Evolutionary conservation across 2,329 filamentous ascomycete genomes (phyloP).

Genomic region (Pestalotiopsis sp.): DNA sequence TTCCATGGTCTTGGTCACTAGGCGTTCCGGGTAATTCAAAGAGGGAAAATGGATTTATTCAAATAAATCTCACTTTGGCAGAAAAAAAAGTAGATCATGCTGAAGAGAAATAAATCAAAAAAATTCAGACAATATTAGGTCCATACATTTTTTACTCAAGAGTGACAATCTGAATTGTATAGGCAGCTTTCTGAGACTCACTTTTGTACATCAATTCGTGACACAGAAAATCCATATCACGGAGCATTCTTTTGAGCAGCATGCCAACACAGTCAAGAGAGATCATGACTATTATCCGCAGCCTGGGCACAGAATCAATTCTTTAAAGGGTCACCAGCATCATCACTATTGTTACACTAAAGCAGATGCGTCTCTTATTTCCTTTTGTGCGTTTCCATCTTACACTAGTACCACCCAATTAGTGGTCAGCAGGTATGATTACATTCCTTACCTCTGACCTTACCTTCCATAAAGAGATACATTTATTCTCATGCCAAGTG

Average conservation of each 20-base stretch:
- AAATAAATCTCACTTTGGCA: not conserved
- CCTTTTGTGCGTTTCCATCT: not conserved
- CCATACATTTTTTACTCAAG: too few species aligned
- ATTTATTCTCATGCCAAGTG: not conserved
- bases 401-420: slow-evolving; percentile 2
- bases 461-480: slow-evolving; percentile 36
- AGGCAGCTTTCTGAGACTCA: too few species aligned
- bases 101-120: not conserved
- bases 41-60: not conserved
- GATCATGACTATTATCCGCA: not conserved
- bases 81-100: not conserved
- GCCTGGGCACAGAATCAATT: not conserved
- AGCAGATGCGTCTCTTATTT: not conserved
- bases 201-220: too few species aligned
- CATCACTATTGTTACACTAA: not conserved
- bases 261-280: not conserved
- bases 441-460: slow-evolving; percentile 56
- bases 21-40: not conserved
- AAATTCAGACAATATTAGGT: not conserved
- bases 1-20: slow-evolving; percentile 9
- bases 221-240: too few species aligned
- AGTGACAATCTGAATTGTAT: too few species aligned
- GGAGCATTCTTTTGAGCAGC: too few species aligned
- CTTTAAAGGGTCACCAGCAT: not conserved
- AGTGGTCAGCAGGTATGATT: slow-evolving; percentile 34